phyloP scores from a whole-genome alignment of 208 protist genomes.

The Trypanosoma cruzi region DNA sequence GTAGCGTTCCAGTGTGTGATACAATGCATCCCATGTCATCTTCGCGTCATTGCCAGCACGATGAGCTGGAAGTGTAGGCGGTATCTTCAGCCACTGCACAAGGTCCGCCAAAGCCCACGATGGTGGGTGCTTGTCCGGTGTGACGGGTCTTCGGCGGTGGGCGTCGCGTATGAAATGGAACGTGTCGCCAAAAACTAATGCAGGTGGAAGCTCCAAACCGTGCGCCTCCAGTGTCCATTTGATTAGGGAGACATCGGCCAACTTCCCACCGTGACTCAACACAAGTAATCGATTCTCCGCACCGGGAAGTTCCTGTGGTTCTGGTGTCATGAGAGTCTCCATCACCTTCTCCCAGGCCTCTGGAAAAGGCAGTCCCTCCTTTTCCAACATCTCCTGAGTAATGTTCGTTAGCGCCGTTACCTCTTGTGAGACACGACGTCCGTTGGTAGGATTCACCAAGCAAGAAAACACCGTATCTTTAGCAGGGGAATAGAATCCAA shows the following conservation, averaged over 20 bases:
- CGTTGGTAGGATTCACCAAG: conserved; percentile 63
- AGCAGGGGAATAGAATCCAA: conserved; percentile 82
- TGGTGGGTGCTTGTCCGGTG: conserved; percentile 86
- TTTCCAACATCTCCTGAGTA: conserved; percentile 68
- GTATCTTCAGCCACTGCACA: conserved; percentile 87
- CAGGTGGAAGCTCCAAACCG: conserved; percentile 52
- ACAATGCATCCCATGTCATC: conserved; percentile 91
- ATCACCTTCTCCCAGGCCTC: conserved; percentile 80
- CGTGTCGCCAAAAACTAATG: conserved; percentile 87
- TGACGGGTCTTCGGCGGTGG: conserved; percentile 86
- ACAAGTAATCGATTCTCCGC: conserved; percentile 69
- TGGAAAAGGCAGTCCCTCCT: conserved; percentile 72
- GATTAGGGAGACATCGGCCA: conserved; percentile 88
- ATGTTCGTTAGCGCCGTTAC: conserved; percentile 80
- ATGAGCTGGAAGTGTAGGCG: conserved; percentile 71
- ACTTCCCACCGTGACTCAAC: conserved; percentile 88
- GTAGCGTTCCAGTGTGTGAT: conserved; percentile 89
- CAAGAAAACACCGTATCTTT: conserved; percentile 73
- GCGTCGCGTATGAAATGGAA: conserved; percentile 89
- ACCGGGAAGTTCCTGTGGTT: conserved; percentile 66
- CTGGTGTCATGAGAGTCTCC: conserved; percentile 63
- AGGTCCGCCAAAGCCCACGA: conserved; percentile 84
- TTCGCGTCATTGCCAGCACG: conserved; percentile 87
- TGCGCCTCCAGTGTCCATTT: conserved; percentile 85
- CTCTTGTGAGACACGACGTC: conserved; percentile 53